Base-by-base conservation (phyloP, 345 rosid species). In the Eucalyptus camaldulensis region DNA sequence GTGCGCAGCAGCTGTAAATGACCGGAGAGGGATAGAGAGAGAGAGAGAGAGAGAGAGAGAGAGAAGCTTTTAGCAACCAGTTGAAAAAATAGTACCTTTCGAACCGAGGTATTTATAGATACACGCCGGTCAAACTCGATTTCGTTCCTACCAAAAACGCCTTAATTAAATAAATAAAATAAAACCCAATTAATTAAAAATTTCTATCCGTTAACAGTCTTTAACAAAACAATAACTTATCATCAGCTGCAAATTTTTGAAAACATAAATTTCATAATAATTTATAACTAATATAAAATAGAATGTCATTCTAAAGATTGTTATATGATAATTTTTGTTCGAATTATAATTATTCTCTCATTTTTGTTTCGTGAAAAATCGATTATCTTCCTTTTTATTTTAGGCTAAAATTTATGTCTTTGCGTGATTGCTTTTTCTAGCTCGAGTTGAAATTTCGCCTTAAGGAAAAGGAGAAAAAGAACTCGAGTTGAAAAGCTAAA, bases 191-290 rank as follows among this genome's bases (percentile, higher is more conserved):
- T 65, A 65, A 65, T 65, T 65, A 53, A 53, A 65, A 65, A n/a
- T n/a, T n/a, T 65, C 76, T 9, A n/a, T 65, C 37, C 37, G 58
- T 53, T 8, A 53, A 53, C 58, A 53, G 58, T 8, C 10, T 53
- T 21, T 21, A 21, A 53, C 58, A 53, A 53, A 53, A 53, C 58
- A 53, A 53, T 21, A 21, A 53, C 58, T 53, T 53, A 53, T 19
- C 2, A 53, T 21, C 1, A 21, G 0, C 10, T 10, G 1, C 10
- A 8, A 8, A 8, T 53, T 53, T 19, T 53, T 19, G 4, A 53
- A 19, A 53, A 53, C 8, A 53, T 3, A 1, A 53, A 19, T 19
- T 4, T 53, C 1, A 4, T 7, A 53, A 53, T 53, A 17, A 53
- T 17, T 51, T 51, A 17, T 16, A 50, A 50, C 3, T 17, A 53